Base-by-base conservation (phyloP, 1,284 basidiomycete species). In the Chalciporus sp. region DNA sequence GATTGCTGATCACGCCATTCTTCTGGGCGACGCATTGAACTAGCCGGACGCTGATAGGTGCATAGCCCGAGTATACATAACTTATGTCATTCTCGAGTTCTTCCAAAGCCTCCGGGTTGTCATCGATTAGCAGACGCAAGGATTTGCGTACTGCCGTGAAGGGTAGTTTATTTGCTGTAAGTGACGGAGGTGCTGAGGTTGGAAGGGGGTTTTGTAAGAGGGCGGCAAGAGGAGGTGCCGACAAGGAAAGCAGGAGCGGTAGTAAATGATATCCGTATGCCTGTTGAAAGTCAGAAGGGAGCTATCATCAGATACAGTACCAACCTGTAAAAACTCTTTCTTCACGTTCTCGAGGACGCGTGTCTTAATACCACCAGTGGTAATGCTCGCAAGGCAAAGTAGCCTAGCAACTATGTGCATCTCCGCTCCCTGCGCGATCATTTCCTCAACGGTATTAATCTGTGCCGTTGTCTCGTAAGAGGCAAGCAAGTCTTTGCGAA, bases 41-140 rank as follows among this genome's bases (percentile, higher is more conserved):
- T 2, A 99, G 80, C 11, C 97, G 85, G 7, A 98, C 74, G 64
- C 90, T 94, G 58, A 98, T 83, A 11, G 97, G 97, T 2, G 97
- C 95, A 71, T 95, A 99, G 9, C 97, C 97, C 1, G 94, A 97
- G 75, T 98, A 99, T 37, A 93, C 92, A 72, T 93, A 99, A 56
- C 92, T 88, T 65, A 98, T 91, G 71, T 99, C 97, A 66, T 91
- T 91, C 62, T 96, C 95, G 33, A 88, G 79, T 66, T 89, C 89
- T 58, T 88, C 89, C 35, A 86, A 70, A 14, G 83, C 81, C 61
- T 90, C 88, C 40, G 82, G 77, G 62, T 87, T 89, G 51, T 98
- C 95, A 67, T 99, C 96, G 59, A 97, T 94, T 35, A 98, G 81
- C 20, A 99, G 83, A 26, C 92, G 85, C n/a, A 99, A 79, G 0